Evolutionary conservation across 345 rosid species (phyloP), one percentile per base, ranked within the genome.

Genomic region (Aegle marmelos): DNA sequence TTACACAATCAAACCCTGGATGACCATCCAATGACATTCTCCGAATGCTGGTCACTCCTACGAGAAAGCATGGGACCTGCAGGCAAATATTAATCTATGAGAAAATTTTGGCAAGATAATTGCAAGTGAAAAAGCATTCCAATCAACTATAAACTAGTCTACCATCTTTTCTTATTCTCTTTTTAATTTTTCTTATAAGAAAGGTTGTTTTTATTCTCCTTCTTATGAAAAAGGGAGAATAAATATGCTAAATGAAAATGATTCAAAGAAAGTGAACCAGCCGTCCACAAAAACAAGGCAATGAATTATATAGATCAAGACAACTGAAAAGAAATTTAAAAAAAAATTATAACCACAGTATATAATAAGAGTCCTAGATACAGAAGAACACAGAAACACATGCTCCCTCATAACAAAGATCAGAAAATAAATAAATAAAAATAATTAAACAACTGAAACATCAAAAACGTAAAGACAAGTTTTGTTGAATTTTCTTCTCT

Each of bases 1-100:
- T 87, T 91, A 95, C 99, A 70, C 80, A 81, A 83, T 93, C 98
- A 87, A 93, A 95, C 34, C 97, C 99, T 24, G 90, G 96, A 84
- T 95, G 94, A 82, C 89, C 84, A 86, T 92, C 78, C 39, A 93
- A 78, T 61, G 93, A 93, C 97, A 93, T 95, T 82, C 90, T 88
- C 75, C 95, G 87, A 70, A 91, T 89, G 80, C 86, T 92, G 67
- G 91, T 81, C 93, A 95, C 82, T 91, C 94, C 89, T 81, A 92
- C 80, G 85, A 95, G 71, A 83, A 93, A 91, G 85, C 92, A 92
- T 28, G 99, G 97, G 33, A 88, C 85, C 98, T 95, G 89, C 77
- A 86, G 62, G 59, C 24, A 53, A 62, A 77, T 37, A 53, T 17
- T 33, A 41, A 48, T 50, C 25, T 6, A 64, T 70, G 60, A 50